Conservation (phyloP, 257 asterid genomes). For the Fraxinus cuspidata region DNA sequence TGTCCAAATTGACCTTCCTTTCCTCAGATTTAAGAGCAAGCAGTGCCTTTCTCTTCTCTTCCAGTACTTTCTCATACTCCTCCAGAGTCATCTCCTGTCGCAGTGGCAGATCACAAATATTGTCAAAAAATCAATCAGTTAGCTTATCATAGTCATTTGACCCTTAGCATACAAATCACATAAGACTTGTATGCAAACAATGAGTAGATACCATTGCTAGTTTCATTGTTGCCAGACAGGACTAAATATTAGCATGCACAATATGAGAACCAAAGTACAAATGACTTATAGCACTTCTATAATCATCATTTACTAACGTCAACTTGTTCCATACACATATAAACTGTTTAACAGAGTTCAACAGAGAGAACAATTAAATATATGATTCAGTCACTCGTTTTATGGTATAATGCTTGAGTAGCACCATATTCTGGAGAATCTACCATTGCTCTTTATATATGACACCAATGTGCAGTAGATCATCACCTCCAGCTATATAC, state of each 20-base stretch:
- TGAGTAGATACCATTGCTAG: neutral
- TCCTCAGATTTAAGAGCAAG: constrained; percentile 55
- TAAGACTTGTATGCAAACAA: neutral
- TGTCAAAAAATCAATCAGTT: neutral
- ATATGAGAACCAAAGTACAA: neutral
- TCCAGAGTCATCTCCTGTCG: constrained; percentile 76
- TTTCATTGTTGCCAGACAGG: too few relatives aligned
- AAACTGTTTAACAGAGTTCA: neutral
- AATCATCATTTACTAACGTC: too few relatives aligned
- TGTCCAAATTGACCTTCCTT: constrained; percentile 65
- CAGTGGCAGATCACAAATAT: neutral
- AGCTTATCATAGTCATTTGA: neutral
- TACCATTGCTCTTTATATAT: too few relatives aligned
- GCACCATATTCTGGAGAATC: too few relatives aligned
- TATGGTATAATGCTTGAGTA: too few relatives aligned
- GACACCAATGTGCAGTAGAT: too few relatives aligned
- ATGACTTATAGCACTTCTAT: too few relatives aligned
- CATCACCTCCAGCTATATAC: too few relatives aligned
- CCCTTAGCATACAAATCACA: neutral
- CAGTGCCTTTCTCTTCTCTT: constrained; percentile 68
- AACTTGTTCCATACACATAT: neutral
- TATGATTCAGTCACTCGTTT: neutral
- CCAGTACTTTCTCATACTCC: constrained; percentile 66
- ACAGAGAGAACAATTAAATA: neutral
- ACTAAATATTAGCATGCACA: neutral